These are phyloP conservation scores for Spongospora subterranea DNA, from an alignment of 208 protist species.

Conservation along the genomic window DNA sequence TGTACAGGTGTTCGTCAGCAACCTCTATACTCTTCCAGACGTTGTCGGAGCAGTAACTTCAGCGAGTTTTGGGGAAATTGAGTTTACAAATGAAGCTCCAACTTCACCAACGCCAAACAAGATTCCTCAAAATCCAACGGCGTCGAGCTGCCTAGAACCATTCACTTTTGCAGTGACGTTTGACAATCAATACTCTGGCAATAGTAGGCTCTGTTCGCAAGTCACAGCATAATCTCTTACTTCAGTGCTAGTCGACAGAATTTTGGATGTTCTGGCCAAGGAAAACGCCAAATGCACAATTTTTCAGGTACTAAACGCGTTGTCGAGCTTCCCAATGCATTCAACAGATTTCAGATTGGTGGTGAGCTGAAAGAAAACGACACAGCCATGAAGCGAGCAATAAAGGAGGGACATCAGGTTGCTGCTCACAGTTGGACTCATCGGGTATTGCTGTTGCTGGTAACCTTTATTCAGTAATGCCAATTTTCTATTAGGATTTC, in stretches of 20 bases:
- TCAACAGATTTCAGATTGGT: not conserved
- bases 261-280: not conserved
- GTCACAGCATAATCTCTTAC: not conserved
- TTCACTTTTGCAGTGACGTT: constrained; percentile 39
- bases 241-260: not conserved
- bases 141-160: constrained; percentile 1
- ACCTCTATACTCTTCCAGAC: not conserved
- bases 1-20: not conserved
- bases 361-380: constrained; percentile 23
- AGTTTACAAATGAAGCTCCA: constrained; percentile 40
- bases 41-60: not conserved
- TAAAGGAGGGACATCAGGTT: constrained; percentile 27
- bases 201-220: not conserved
- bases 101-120: not conserved
- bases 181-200: constrained; percentile 30
- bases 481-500: not conserved
- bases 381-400: constrained; percentile 17
- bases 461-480: not conserved
- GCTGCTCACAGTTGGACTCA: constrained; percentile 24
- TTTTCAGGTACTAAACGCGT: too few relatives aligned
- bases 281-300: constrained; percentile 33
- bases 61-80: not conserved
- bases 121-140: constrained; percentile 28
- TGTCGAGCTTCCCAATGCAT: not conserved
- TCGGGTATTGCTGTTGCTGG: not conserved